Evolutionary conservation across 768 basidiomycete species (phyloP), one percentile per base, ranked within the genome.

Genomic region (Clitopilus passeckerianus): DNA sequence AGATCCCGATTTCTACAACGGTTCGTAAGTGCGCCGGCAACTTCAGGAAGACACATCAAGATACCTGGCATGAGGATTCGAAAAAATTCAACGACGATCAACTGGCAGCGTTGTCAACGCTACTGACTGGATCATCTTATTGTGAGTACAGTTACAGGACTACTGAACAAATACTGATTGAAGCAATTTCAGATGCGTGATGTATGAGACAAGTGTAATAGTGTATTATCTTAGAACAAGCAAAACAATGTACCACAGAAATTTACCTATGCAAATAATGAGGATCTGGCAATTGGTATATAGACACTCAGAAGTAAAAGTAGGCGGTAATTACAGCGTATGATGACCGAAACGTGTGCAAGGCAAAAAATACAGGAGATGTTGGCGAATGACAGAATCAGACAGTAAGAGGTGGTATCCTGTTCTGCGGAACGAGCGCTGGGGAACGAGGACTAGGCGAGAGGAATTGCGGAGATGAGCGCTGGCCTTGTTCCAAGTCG

Each of bases 41-140:
- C 63, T 91, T 91, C 74, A 89, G 87, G 71, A 85, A 84, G 71
- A 92, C 90, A 5, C 90, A 91, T 68, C 87, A 90, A 69, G 91
- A 94, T 74, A 93, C 90, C 14, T 93, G 92, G 92, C 87, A 91
- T 62, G 89, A 91, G 72, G 93, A 96, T 71, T 86, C 86, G 58
- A 88, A 89, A 69, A 82, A 86, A 57, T 97, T 97, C 72, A 81
- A 87, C 23, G 89, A 94, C 55, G 91, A 95, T 59, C 93, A 96
- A 71, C 76, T 94, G 20, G 81, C 82, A 16, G 86, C 90, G 8
- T 76, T 95, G 65, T 91, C 90, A 6, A 91, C 90, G n/a, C 77
- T 94, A 58, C 76, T 95, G 24, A 89, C 89, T 15, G 93, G 93
- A 16, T 93, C 91, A 18, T 90, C 89, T 14, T 92, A 92, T 69